Conservation (phyloP, 208 protist species). For the Wallacemonas rigidus region DNA sequence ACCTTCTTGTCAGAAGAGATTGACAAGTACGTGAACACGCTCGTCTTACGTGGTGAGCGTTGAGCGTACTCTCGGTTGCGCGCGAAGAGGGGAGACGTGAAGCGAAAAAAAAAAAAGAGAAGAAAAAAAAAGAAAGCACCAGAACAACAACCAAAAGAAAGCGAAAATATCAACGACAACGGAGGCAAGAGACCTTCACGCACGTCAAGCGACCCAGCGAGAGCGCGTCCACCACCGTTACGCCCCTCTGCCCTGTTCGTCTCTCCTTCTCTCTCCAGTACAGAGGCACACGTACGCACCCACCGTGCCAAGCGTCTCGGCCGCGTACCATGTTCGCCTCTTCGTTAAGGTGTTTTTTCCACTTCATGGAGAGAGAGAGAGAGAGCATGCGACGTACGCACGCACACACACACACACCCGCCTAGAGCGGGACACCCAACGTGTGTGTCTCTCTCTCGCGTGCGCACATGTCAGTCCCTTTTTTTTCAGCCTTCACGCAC, state of each 20-base stretch:
- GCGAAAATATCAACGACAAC: constrained; percentile 16
- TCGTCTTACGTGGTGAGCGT: constrained; percentile 4
- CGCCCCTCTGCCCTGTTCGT: neutral
- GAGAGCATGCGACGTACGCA: neutral
- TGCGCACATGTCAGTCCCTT: too few species aligned
- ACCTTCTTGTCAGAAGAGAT: constrained; percentile 11
- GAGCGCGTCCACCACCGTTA: too few species aligned
- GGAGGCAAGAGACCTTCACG: too few species aligned
- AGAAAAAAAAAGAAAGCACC: constrained; percentile 7
- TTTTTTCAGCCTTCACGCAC: too few species aligned
- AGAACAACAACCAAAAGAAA: constrained; percentile 15
- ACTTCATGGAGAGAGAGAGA: too few species aligned
- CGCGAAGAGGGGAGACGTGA: neutral
- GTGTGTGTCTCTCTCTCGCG: too few species aligned
- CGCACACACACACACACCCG: constrained; percentile 9
- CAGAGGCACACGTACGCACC: neutral
- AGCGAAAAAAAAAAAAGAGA: neutral
- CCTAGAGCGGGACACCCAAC: neutral
- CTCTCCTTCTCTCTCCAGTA: neutral
- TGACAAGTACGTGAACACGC: neutral
- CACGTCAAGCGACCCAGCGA: too few species aligned
- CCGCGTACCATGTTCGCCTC: too few species aligned
- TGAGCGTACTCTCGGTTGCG: neutral
- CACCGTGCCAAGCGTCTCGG: too few species aligned
- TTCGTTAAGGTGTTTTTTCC: too few species aligned